Conservation (phyloP, 2,329 filamentous ascomycete species). For the Neonectria ditissima region DNA sequence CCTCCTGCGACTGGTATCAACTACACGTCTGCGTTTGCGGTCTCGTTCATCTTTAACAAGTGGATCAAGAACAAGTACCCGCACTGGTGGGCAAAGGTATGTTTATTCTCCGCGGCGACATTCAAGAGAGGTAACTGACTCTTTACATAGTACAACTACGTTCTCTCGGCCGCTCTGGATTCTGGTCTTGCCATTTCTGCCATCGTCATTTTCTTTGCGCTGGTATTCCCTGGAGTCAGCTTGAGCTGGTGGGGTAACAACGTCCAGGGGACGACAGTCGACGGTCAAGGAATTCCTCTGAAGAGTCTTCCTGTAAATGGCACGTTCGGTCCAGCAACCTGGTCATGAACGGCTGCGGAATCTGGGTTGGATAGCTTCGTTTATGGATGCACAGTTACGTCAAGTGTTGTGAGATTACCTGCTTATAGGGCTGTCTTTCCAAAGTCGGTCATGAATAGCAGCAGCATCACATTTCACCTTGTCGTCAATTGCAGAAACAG, state of each 20-base stretch:
- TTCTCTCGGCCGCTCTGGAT: slow-evolving; percentile 29
- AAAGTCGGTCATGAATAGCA: background rate
- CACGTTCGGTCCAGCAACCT: slow-evolving; percentile 28
- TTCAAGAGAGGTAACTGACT: background rate
- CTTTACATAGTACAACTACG: slow-evolving; percentile 29
- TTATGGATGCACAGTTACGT: no score
- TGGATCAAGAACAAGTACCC: slow-evolving; percentile 29
- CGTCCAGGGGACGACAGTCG: slow-evolving; percentile 23
- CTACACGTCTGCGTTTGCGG: slow-evolving; percentile 24
- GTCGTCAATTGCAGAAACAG: background rate
- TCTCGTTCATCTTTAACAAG: slow-evolving; percentile 28
- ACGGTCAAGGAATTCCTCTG: slow-evolving; percentile 24
- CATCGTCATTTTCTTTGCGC: slow-evolving; percentile 29
- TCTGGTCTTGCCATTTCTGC: slow-evolving; percentile 29
- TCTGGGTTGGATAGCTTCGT: no score
- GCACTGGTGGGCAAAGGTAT: slow-evolving; percentile 30
- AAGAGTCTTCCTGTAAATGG: slow-evolving; percentile 15
- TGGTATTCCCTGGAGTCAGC: slow-evolving; percentile 22
- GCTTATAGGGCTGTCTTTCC: background rate
- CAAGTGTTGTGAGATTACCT: background rate
- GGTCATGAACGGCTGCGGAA: slow-evolving; percentile 5
- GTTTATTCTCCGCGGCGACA: background rate
- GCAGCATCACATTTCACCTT: no score
- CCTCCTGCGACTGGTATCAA: slow-evolving; percentile 27
- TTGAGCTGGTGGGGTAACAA: slow-evolving; percentile 35